Evolutionary conservation across 108 stramenopile species (phyloP).

Genomic region (Discostella stelligeroides): DNA sequence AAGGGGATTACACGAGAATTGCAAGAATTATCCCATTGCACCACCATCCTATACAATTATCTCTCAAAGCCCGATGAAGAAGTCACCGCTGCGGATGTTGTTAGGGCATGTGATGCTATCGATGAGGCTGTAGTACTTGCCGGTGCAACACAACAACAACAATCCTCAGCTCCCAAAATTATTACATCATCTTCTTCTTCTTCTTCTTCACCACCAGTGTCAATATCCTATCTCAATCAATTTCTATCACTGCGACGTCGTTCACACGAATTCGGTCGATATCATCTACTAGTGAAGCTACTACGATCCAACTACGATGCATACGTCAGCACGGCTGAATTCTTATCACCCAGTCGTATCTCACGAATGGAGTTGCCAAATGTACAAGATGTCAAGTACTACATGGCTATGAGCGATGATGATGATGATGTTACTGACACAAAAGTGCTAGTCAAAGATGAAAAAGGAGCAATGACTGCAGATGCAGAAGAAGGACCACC

Average conservation of each 20-base stretch:
- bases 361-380: conserved; percentile 67
- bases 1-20: conserved; percentile 16
- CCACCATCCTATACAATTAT: conserved; percentile 23
- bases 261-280: conserved; percentile 66
- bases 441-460: not conserved
- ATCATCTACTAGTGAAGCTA: conserved; percentile 66
- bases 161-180: no score
- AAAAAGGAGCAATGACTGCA: no score
- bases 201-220: not conserved
- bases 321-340: conserved; percentile 75
- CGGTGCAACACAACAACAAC: no score
- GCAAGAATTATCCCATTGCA: conserved; percentile 22
- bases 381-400: conserved; percentile 72
- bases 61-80: conserved; percentile 22
- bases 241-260: conserved; percentile 40
- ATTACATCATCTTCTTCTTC: not conserved
- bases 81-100: conserved; percentile 57
- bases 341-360: conserved; percentile 77
- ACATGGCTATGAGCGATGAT: not conserved
- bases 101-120: conserved; percentile 69
- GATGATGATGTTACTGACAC: not conserved
- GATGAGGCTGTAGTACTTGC: conserved; percentile 48
- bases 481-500: conserved; percentile 34
- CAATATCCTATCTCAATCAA: conserved; percentile 21
- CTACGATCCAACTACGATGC: conserved; percentile 66